A percentile compares a stretch with the other conserved stretches of the same genome.
Evolutionary conservation across 176 grass and related monocot genomes (phyloP).

Genomic region (Rhynchospora pubera): DNA sequence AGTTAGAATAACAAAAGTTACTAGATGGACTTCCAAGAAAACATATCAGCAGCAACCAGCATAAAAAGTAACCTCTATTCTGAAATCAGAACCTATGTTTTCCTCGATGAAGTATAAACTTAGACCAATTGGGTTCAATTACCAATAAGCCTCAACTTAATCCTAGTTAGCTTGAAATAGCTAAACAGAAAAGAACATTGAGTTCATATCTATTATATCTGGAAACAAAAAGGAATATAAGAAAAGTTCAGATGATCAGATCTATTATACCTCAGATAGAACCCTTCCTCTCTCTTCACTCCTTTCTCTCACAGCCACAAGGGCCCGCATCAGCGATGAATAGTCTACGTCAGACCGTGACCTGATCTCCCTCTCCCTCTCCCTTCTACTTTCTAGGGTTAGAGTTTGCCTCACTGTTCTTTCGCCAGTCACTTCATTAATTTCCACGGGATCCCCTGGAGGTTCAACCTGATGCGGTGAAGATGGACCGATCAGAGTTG

Average conservation of each 20-base stretch:
- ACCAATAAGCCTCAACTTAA: background rate
- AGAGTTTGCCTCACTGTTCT: slow-evolving; percentile 12
- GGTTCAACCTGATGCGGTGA: background rate
- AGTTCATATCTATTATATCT: background rate
- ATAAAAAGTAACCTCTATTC: background rate
- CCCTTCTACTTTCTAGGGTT: slow-evolving; percentile 16
- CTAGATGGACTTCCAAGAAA: background rate
- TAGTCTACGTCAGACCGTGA: slow-evolving; percentile 22
- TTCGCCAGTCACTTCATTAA: background rate
- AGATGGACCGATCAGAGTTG: background rate
- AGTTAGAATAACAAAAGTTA: too few species aligned
- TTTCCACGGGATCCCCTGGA: background rate
- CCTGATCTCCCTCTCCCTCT: slow-evolving; percentile 6
- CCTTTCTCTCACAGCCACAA: slow-evolving; percentile 25
- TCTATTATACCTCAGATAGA: slow-evolving; percentile 20
- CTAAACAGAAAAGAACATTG: background rate
- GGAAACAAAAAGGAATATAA: background rate
- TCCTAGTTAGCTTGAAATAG: background rate
- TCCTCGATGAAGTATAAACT: background rate
- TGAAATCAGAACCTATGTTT: background rate
- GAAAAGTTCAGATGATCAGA: background rate
- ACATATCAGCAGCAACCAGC: background rate
- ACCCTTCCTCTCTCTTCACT: slow-evolving; percentile 23
- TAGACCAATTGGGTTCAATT: background rate
- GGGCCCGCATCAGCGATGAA: slow-evolving; percentile 17